Percentiles rank a stretch among this genome's conserved stretches.
Conservation (phyloP, 305 asterid genomes). For the Nicotiana rustica region DNA sequence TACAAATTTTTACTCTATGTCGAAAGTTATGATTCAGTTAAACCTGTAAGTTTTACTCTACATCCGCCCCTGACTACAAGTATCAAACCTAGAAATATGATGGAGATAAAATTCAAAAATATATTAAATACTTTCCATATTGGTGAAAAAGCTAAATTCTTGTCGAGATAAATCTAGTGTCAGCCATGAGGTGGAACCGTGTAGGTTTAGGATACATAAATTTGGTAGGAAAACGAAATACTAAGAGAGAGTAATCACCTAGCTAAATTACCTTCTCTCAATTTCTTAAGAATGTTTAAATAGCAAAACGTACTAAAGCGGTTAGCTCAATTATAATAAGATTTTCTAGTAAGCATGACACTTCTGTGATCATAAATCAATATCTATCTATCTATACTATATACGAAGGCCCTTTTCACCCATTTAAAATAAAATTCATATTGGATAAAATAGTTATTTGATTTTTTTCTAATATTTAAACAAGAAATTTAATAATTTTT, state of each 20-base stretch:
- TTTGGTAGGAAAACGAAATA: neutral
- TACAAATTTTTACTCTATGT: too few relatives aligned
- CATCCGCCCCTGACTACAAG: too few relatives aligned
- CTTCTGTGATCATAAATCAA: neutral
- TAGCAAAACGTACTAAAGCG: neutral
- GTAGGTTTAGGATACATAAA: neutral
- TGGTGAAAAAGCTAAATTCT: neutral
- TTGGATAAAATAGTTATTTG: too few relatives aligned
- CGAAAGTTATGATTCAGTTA: too few relatives aligned
- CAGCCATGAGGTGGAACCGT: neutral
- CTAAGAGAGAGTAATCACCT: neutral
- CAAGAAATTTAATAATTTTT: too few relatives aligned
- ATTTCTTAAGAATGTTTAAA: neutral
- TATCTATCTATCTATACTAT: too few relatives aligned
- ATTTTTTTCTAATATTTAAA: too few relatives aligned
- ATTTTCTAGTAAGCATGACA: neutral
- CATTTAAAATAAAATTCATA: too few relatives aligned
- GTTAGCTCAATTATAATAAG: neutral
- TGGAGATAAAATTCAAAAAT: too few relatives aligned
- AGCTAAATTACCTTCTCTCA: neutral
- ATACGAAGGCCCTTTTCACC: too few relatives aligned
- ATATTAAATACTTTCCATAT: neutral
- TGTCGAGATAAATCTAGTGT: neutral
- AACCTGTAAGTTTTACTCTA: too few relatives aligned
- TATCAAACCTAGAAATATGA: too few relatives aligned